A percentile compares a stretch with the other conserved stretches of the same genome.
Evolutionary conservation across 2,329 filamentous ascomycete species (phyloP).

Genomic region (Sporothrix brasiliensis): DNA sequence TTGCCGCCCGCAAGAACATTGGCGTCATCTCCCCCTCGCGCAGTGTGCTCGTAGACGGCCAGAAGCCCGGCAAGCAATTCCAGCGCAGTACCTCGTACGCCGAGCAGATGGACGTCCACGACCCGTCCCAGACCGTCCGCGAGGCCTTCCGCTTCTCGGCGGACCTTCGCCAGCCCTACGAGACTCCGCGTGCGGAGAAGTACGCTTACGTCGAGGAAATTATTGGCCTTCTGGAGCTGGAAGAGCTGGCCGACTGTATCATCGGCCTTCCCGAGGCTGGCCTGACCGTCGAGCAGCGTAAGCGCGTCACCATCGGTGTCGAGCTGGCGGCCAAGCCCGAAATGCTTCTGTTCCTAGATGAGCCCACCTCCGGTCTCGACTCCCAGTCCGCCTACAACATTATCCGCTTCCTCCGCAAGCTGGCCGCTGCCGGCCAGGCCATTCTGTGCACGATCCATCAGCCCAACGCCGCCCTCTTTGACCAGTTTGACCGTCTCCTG

Average conservation of each 20-base stretch:
- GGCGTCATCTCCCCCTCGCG: conserved; percentile 56
- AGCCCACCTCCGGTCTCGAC: conserved; percentile 76
- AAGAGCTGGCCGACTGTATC: conserved; percentile 60
- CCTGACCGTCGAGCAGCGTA: conserved; percentile 66
- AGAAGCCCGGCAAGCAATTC: conserved; percentile 61
- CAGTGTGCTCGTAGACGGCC: conserved; percentile 60
- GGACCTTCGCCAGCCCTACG: conserved; percentile 59
- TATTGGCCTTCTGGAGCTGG: conserved; percentile 62
- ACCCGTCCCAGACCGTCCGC: conserved; percentile 63
- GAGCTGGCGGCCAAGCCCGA: conserved; percentile 83
- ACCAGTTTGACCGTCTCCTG: conserved; percentile 82
- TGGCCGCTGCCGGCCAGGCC: conserved; percentile 78
- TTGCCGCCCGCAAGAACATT: conserved; percentile 64
- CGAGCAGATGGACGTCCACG: conserved; percentile 65
- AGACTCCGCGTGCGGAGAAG: conserved; percentile 58
- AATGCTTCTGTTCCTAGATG: conserved; percentile 75
- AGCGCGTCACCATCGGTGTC: conserved; percentile 87
- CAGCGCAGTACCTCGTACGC: conserved; percentile 63
- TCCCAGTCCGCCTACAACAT: conserved; percentile 75
- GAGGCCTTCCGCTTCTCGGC: conserved; percentile 67
- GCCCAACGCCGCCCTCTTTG: conserved; percentile 81
- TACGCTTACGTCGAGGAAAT: conserved; percentile 62
- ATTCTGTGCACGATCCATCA: conserved; percentile 92
- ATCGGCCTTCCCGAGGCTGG: conserved; percentile 68
- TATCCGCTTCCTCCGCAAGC: conserved; percentile 74